phyloP scores from a whole-genome alignment of 208 protist species.

The Porcisia hertigi region DNA sequence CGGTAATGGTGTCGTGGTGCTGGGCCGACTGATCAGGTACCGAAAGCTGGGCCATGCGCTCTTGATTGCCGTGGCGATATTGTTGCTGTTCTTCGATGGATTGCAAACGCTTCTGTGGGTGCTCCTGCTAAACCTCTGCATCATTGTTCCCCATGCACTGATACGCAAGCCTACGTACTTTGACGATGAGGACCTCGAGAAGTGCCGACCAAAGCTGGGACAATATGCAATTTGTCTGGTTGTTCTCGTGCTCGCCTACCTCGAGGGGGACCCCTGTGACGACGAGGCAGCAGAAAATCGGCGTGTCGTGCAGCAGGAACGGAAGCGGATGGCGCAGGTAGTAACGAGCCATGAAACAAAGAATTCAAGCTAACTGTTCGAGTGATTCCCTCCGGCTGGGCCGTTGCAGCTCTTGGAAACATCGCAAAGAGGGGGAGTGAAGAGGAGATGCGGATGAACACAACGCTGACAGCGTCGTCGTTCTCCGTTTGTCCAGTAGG shows the following conservation, averaged over 20 bases:
- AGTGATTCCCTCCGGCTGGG: not conserved
- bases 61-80: constrained; percentile 32
- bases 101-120: constrained; percentile 45
- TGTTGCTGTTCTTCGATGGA: constrained; percentile 57
- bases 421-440: not conserved
- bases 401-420: not conserved
- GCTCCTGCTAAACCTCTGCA: constrained; percentile 44
- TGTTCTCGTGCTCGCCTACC: constrained; percentile 56
- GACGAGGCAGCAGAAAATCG: constrained; percentile 32
- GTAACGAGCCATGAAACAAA: constrained; percentile 16
- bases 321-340: constrained; percentile 32
- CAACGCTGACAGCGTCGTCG: not conserved
- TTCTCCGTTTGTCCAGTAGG: not conserved
- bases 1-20: constrained; percentile 27
- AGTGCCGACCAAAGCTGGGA: constrained; percentile 69
- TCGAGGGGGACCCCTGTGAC: constrained; percentile 53
- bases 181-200: constrained; percentile 88
- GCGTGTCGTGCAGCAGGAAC: constrained; percentile 20
- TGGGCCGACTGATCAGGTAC: constrained; percentile 49
- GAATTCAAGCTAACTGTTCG: constrained; percentile 5
- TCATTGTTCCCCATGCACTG: constrained; percentile 78
- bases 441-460: too few species aligned
- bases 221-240: constrained; percentile 62
- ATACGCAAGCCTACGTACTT: constrained; percentile 75
- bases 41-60: constrained; percentile 43